Conservation (phyloP, 371 early-diverging fungal genomes). For the Batkoa obscura region DNA sequence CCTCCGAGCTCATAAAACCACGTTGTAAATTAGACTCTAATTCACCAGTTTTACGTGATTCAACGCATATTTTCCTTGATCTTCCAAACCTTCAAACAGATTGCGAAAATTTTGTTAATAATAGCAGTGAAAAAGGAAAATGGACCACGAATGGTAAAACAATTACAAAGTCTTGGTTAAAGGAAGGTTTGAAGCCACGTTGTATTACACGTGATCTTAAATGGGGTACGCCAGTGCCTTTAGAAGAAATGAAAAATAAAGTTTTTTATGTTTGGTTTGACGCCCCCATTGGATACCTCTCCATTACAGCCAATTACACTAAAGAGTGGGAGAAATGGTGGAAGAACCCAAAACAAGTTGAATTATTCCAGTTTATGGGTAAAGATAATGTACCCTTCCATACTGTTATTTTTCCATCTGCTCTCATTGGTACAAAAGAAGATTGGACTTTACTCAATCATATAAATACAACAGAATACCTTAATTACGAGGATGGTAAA, state of each 20-base stretch:
- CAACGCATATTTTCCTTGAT: slow-evolving; percentile 89
- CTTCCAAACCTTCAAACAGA: slow-evolving; percentile 58
- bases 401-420: slow-evolving; percentile 94
- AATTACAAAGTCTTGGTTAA: slow-evolving; percentile 93
- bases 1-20: slow-evolving; percentile 84
- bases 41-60: slow-evolving; percentile 60
- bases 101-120: slow-evolving; percentile 53
- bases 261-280: slow-evolving; percentile 99
- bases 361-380: slow-evolving; percentile 99
- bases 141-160: slow-evolving; percentile 87
- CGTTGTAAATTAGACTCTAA: slow-evolving; percentile 87
- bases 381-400: slow-evolving; percentile 99
- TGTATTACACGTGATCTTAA: slow-evolving; percentile 99
- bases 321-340: slow-evolving; percentile 93
- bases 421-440: slow-evolving; percentile 76
- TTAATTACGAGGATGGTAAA: slow-evolving; percentile 96
- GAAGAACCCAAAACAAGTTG: slow-evolving; percentile 89
- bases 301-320: slow-evolving; percentile 92
- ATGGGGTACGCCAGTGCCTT: slow-evolving; percentile 99
- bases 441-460: slow-evolving; percentile 83
- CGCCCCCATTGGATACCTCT: slow-evolving; percentile 95
- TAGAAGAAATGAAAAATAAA: slow-evolving; percentile 74
- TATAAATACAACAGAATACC: slow-evolving; percentile 94
- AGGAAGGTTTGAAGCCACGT: slow-evolving; percentile 87
- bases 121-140: slow-evolving; percentile 36